Conservation (phyloP, 176 grass and related monocot species). For the Triticum turgidum region DNA sequence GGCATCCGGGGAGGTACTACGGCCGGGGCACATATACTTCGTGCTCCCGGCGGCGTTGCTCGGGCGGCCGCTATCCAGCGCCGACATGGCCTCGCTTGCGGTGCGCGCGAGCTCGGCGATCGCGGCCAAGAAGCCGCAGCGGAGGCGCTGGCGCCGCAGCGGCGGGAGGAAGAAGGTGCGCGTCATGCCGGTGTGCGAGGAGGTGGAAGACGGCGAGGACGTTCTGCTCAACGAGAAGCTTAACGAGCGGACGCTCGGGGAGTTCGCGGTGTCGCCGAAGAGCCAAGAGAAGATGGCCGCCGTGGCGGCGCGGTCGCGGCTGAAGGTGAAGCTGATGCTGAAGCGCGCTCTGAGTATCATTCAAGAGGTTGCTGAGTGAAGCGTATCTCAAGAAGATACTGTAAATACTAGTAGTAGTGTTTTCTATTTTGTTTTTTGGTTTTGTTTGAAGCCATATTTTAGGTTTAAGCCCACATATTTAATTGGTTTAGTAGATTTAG, state of each 20-base stretch:
- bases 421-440: neutral
- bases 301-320: neutral
- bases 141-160: neutral
- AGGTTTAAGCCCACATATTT: neutral
- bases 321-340: conserved; percentile 32
- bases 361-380: conserved; percentile 41
- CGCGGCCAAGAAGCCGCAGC: neutral
- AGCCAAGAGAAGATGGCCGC: neutral
- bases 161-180: conserved; percentile 21
- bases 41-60: conserved; percentile 46
- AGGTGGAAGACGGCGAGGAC: neutral
- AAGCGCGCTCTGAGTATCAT: conserved; percentile 47
- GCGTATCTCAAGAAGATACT: neutral
- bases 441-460: neutral
- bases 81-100: conserved; percentile 55
- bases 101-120: conserved; percentile 56
- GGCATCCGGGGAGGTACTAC: conserved; percentile 29
- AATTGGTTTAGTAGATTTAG: conserved; percentile 8
- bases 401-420: neutral
- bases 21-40: conserved; percentile 52
- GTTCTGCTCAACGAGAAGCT: conserved; percentile 31
- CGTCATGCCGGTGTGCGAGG: conserved; percentile 28
- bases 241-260: conserved; percentile 45
- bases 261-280: neutral
- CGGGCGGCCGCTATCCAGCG: conserved; percentile 22